Base-by-base conservation (phyloP, 305 asterid species). In the Ajuga reptans region DNA sequence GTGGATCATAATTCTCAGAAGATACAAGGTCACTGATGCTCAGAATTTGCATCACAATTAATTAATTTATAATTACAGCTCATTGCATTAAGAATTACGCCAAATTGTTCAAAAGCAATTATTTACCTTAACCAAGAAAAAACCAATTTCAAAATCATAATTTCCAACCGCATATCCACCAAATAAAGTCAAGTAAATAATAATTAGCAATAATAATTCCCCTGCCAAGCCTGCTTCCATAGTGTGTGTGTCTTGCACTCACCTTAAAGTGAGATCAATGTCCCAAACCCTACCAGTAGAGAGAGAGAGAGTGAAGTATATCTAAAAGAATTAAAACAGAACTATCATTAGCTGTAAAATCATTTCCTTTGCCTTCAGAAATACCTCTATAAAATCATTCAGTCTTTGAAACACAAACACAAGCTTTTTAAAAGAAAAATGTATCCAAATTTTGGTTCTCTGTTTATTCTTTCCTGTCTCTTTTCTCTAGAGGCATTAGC, bases 111-210 rank as follows among this genome's bases (percentile, higher is more conserved):
- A 49, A 9, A 16, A 50, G 73, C 16, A 49, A 41, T 67, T 49
- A 72, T 17, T 33, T 51, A 52, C 55, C 63, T 66, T 50, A 66
- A 36, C 33, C 11, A 4, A 31, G 9, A 42, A 9, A 7, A 56
- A 37, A 74, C 52, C 34, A 54, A 59, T 5, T 9, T 29, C 2
- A 69, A 52, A 37, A 56, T 55, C 71, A 81, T 75, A 57, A 66
- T 70, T 55, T 50, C 27, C 34, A 36, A 42, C 24, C 69, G 34
- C 53, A 51, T 59, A 33, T 39, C 55, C 70, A 69, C 80, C 78
- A 37, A 77, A 72, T 66, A 78, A 78, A 83, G 85, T 73, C 47
- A 49, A 73, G 47, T 34, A 64, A 64, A 15, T 36, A 75, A 75
- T 79, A 39, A 79, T 65, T 77, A 36, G 65, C 51, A 18, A 72